These are phyloP conservation scores for Besnoitia besnoiti DNA, from an alignment of 169 alveolate genomes.

Conservation along the genomic window DNA sequence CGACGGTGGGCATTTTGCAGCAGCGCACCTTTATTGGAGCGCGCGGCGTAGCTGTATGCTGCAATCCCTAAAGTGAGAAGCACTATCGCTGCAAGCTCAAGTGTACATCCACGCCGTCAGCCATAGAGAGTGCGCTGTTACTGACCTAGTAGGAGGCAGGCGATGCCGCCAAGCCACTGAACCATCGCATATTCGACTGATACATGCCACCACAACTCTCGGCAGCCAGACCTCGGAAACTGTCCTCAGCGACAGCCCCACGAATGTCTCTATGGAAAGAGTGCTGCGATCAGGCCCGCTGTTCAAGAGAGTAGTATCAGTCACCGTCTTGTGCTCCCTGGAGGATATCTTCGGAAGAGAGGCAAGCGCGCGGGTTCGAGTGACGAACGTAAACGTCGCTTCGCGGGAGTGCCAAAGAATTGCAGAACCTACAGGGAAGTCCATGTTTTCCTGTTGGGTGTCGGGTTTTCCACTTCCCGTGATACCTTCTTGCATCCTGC, in stretches of 20 bases:
- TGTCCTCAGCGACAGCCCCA: not conserved
- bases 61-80: not conserved
- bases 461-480: not conserved
- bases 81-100: not conserved
- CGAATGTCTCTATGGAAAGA: not conserved
- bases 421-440: slow-evolving; percentile 9
- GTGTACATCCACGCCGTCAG: not conserved
- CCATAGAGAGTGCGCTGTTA: too few species aligned
- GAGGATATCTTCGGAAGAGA: not conserved
- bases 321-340: slow-evolving; percentile 12
- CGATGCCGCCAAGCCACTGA: not conserved
- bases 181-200: not conserved
- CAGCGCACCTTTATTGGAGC: not conserved
- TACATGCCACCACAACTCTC: not conserved
- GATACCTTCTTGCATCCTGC: not conserved
- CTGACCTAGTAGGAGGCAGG: not conserved
- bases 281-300: not conserved
- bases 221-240: not conserved
- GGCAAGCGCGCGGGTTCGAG: not conserved
- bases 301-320: not conserved
- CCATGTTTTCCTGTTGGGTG: not conserved
- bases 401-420: not conserved
- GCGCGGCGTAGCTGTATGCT: not conserved
- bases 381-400: not conserved
- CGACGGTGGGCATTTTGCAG: not conserved